Conservation (phyloP, 2,329 filamentous ascomycete species). For the Ilyonectria robusta region DNA sequence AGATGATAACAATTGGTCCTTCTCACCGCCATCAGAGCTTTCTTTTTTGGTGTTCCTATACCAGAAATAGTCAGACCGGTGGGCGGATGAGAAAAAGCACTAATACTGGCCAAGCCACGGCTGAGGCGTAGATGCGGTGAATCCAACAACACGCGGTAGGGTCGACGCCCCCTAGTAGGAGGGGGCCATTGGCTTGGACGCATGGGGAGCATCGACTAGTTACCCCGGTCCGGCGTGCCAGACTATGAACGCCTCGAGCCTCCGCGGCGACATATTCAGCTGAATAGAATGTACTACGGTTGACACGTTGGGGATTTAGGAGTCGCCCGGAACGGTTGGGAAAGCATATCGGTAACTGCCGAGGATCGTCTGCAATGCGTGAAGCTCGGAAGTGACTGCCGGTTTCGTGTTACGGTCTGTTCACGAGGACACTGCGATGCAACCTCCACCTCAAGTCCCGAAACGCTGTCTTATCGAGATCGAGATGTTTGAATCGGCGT, state of each 20-base stretch:
- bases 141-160: constrained; percentile 16
- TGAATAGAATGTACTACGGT: not conserved
- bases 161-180: constrained; percentile 8
- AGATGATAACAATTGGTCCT: constrained; percentile 16
- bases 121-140: constrained; percentile 28
- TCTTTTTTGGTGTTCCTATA: not conserved
- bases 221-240: constrained; percentile 7
- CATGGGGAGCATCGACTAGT: constrained; percentile 15
- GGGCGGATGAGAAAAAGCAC: constrained; percentile 6
- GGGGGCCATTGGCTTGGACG: constrained; percentile 6
- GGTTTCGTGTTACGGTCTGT: not conserved
- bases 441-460: constrained; percentile 1
- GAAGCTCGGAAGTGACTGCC: not conserved
- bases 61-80: not conserved
- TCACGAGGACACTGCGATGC: not conserved
- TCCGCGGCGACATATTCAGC: not conserved
- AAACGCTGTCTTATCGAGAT: constrained; percentile 14
- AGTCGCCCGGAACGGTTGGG: not conserved
- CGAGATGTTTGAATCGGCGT: constrained; percentile 4
- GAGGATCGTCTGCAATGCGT: not conserved
- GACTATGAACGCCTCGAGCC: not conserved
- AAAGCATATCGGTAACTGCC: constrained; percentile 4
- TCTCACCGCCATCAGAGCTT: constrained; percentile 16
- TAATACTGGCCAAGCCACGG: not conserved
- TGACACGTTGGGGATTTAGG: constrained; percentile 5